Evolutionary conservation across 441 rosid genomes (phyloP).

Genomic region (Eutrema salsugineum): DNA sequence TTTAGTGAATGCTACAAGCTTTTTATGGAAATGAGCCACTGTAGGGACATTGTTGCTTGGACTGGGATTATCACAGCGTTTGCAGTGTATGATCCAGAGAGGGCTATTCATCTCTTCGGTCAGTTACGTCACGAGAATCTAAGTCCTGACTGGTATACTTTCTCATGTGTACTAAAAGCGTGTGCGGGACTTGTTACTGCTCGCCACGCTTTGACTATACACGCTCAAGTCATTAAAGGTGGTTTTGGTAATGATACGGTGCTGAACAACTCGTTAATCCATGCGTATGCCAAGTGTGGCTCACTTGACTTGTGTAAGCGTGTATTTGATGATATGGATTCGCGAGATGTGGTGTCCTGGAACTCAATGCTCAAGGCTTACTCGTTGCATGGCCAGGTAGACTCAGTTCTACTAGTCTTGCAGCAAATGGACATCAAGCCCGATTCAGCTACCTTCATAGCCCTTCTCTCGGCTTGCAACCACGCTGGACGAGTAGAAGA

Average conservation of each 20-base stretch:
- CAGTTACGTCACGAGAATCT: constrained; percentile 42
- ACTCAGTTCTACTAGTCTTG: constrained; percentile 53
- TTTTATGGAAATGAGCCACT: constrained; percentile 42
- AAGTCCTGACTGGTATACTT: constrained; percentile 66
- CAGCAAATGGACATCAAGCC: constrained; percentile 50
- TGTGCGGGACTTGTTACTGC: constrained; percentile 68
- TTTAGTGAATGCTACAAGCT: constrained; percentile 50
- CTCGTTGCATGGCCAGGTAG: constrained; percentile 67
- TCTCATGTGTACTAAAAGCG: constrained; percentile 76
- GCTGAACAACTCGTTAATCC: constrained; percentile 63
- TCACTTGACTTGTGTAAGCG: constrained; percentile 50
- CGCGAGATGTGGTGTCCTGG: constrained; percentile 62
- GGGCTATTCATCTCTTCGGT: constrained; percentile 56
- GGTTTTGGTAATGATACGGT: constrained; percentile 56
- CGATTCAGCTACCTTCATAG: constrained; percentile 68
- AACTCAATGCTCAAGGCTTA: constrained; percentile 75
- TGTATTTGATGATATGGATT: constrained; percentile 55
- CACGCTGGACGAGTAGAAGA: constrained; percentile 75
- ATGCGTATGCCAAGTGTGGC: constrained; percentile 73
- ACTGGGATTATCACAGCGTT: constrained; percentile 68
- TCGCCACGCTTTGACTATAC: constrained; percentile 49
- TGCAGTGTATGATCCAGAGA: constrained; percentile 57
- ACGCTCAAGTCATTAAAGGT: constrained; percentile 53
- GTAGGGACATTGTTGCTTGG: constrained; percentile 64
- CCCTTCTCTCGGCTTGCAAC: constrained; percentile 81